Percentiles rank a stretch among this genome's conserved stretches.
Conservation (phyloP, 2,329 filamentous ascomycete genomes). For the Claviceps pazoutovae region DNA sequence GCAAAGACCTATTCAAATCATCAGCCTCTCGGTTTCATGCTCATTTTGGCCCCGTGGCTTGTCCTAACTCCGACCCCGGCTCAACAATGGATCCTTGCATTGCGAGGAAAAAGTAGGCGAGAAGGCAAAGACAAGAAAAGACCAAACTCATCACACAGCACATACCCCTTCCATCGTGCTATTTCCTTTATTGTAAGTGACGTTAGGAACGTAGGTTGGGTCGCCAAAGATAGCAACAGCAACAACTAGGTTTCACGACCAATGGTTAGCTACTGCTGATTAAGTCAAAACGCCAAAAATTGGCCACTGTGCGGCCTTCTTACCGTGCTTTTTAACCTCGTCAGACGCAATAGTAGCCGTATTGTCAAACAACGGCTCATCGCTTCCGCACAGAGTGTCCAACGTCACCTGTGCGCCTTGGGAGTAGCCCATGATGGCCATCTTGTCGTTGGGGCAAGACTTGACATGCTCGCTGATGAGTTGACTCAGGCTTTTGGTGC, state of each 20-base stretch:
- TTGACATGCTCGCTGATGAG: conserved; percentile 19
- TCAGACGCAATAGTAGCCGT: conserved; percentile 13
- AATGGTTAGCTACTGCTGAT: neutral
- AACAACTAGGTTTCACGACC: conserved; percentile 17
- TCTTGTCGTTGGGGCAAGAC: conserved; percentile 24
- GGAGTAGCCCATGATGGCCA: conserved; percentile 28
- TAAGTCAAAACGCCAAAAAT: neutral
- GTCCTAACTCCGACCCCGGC: no score
- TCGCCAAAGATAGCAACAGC: conserved; percentile 28
- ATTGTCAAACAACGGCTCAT: conserved; percentile 15
- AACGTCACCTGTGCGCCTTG: conserved; percentile 27
- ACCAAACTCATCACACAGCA: neutral
- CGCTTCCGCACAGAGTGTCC: conserved; percentile 25
- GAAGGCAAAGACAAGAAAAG: neutral
- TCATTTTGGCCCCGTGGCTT: neutral
- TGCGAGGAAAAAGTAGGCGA: neutral
- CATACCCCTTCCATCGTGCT: conserved; percentile 24
- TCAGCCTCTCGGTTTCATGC: neutral
- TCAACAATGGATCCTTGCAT: no score
- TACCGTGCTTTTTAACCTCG: conserved; percentile 21
- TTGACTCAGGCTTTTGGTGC: conserved; percentile 17
- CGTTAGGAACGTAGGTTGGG: conserved; percentile 23
- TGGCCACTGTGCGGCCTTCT: neutral
- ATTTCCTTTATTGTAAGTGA: conserved; percentile 23
- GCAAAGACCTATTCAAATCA: conserved; percentile 19